Base-by-base conservation (phyloP, 495 filamentous ascomycete species). In the Hypoxylon fuscum region DNA sequence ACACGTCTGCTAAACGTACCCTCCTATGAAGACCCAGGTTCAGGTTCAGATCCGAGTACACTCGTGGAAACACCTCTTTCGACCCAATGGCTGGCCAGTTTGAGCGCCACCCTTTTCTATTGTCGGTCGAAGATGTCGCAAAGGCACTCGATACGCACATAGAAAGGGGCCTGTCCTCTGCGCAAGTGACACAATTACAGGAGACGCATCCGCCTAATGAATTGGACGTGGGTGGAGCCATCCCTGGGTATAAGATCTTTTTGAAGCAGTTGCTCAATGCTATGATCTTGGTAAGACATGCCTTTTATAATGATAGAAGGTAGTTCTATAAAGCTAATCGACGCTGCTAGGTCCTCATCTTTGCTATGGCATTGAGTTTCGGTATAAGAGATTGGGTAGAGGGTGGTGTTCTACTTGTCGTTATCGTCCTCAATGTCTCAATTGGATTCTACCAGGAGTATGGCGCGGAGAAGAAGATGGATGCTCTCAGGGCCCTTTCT, bases 301-400 rank as follows among this genome's bases (percentile, higher is more conserved):
- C 27, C 40, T 22, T 1, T 14, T 7, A 31, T 18, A 17, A 15
- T 29, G 1, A 32, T 15, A 11, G 25, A 29, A 17, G n/a, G 17
- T 15, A 21, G 31, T 12, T 2, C 4, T n/a, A 15, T 11, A 43
- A 27, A 37, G 50, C 66, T 69, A 42, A 72, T 31, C 12, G 17
- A 12, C 17, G 21, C 21, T 23, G 12, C 9, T 54, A 91, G 88
- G 89, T 96, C 31, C 81, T 96, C 18, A 83, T 95, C 27, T 81
- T 96, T 45, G 92, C 90, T 58, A 95, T 95, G 90, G 86, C 81
- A 29, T 77, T 96, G 32, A 91, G 88, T 64, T 96, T 92, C 68
- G 90, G 84, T 47, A 89, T 96, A 34, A 72, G 79, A 25, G 90
- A 93, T 62, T 94, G 86, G 64, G 87, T 96, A 51, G 92, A 96